Percentiles rank a stretch among this genome's conserved stretches.
Evolutionary conservation across 768 basidiomycete species (phyloP).

Genomic region (Tylopilus vinaceipallidus): DNA sequence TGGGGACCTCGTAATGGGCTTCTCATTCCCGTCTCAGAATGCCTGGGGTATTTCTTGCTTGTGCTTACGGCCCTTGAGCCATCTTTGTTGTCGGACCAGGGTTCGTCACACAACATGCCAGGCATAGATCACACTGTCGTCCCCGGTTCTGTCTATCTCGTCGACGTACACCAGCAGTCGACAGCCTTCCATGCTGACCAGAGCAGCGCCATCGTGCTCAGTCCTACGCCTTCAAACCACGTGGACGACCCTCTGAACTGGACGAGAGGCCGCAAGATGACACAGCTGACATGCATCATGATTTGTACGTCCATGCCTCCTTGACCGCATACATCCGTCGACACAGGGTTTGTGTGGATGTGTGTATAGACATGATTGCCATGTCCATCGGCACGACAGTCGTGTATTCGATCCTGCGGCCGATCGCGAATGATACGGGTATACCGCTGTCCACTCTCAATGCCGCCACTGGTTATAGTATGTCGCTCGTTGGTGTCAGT

Average conservation of each 20-base stretch:
- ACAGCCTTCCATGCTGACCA: constrained; percentile 10
- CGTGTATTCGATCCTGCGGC: constrained; percentile 19
- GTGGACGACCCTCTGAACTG: constrained; percentile 25
- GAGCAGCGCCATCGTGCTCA: constrained; percentile 19
- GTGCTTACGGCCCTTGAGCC: too few relatives aligned
- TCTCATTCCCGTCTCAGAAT: too few relatives aligned
- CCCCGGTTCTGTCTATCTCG: constrained; percentile 25
- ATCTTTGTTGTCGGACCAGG: too few relatives aligned
- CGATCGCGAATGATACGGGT: constrained; percentile 16
- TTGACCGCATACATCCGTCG: too few relatives aligned
- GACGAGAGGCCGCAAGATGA: constrained; percentile 13
- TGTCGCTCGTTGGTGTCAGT: neutral
- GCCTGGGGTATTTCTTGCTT: too few relatives aligned
- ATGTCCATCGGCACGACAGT: constrained; percentile 18
- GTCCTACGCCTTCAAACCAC: constrained; percentile 25
- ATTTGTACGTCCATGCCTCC: constrained; percentile 17
- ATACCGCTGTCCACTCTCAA: constrained; percentile 19
- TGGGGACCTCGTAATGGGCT: too few relatives aligned
- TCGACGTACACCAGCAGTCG: constrained; percentile 18
- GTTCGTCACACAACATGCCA: constrained; percentile 1
- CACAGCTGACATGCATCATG: constrained; percentile 15
- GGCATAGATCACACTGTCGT: constrained; percentile 19
- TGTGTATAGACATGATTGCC: constrained; percentile 12
- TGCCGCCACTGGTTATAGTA: constrained; percentile 21
- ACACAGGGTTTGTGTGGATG: too few relatives aligned